Evolutionary conservation across 305 asterid genomes (phyloP), one percentile per base, ranked within the genome.

Genomic region (Solanum aculeatissimum): DNA sequence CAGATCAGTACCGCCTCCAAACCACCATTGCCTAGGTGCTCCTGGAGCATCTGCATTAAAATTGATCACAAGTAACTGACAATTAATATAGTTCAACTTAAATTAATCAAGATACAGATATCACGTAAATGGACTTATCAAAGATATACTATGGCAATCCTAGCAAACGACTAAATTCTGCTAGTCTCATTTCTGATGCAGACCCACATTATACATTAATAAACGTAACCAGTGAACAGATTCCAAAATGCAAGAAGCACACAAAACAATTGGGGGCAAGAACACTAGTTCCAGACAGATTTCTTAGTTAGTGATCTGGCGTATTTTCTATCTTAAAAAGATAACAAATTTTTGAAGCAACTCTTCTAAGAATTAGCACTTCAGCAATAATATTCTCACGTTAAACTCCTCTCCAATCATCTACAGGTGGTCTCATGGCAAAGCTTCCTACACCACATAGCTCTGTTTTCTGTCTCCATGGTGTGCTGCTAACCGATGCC

Each of bases 1-100:
- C 91, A 95, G 90, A 92, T 96, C 99, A 32, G 98, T 96, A 85
- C 98, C 98, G 83, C 99, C 99, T 72, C 99, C 99, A 88, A 96
- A 96, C 99, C 99, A 96, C 99, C 99, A 96, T 53, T 92, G 97
- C 72, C 91, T 91, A 80, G 99, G 99, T 83, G 99, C 97, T 86
- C 99, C 98, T 19, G 97, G 97, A 89, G 93, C 88, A 91, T 96
- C 99, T 96, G 95, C 89, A 80, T 14, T 80, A 38, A 85, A 71
- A 65, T 83, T 70, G 80, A 69, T 53, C 81, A 68, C 55, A 51
- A 35, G 54, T 38, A 45, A 53, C 23, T 0, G 16, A 23, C 15
- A 47, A 47, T 74, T 74, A 23, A 74, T 32, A 78, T 32, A 51
- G 83, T 29, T 78, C 51, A 78, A 25, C 60, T 74, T 74, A 23